Evolutionary conservation across 2,329 filamentous ascomycete species (phyloP).

Genomic region (Leptographium flavum): DNA sequence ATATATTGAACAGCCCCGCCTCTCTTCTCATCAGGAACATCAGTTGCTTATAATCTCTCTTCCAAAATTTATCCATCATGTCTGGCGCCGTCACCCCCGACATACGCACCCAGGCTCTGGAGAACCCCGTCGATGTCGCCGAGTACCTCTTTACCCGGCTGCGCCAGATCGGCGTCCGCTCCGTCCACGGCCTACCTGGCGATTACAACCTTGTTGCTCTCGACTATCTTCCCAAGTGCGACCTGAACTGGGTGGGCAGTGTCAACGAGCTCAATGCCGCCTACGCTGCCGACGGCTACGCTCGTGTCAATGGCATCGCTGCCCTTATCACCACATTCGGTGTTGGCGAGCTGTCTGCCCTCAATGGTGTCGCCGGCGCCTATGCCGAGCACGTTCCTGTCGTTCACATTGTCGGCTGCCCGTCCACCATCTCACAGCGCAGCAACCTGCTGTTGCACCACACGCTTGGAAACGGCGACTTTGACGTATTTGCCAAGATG

Average conservation of each 20-base stretch:
- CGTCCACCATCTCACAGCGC: conserved; percentile 13
- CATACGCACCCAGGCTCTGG: conserved; percentile 10
- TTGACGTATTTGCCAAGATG: conserved; percentile 62
- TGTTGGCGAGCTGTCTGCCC: conserved; percentile 37
- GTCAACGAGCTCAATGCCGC: conserved; percentile 42
- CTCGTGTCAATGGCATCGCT: conserved; percentile 39
- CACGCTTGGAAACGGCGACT: conserved; percentile 43
- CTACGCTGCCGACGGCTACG: conserved; percentile 48
- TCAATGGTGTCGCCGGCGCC: conserved; percentile 42
- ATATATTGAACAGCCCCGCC: neutral
- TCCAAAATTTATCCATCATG: neutral
- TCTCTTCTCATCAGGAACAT: neutral
- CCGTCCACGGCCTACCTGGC: conserved; percentile 35
- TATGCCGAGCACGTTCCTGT: conserved; percentile 42
- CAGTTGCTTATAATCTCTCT: too few relatives aligned
- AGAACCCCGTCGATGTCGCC: conserved; percentile 33
- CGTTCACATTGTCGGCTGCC: conserved; percentile 32
- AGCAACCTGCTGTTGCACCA: conserved; percentile 25
- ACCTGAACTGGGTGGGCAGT: conserved; percentile 33
- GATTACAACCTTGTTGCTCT: conserved; percentile 39
- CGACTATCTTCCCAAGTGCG: conserved; percentile 31
- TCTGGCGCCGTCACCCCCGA: conserved; percentile 7
- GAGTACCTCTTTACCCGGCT: conserved; percentile 38
- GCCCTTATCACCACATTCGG: conserved; percentile 46
- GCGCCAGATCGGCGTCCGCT: conserved; percentile 30